These are phyloP conservation scores for Nitzschia putrida DNA, from an alignment of 108 stramenopile genomes.

Conservation along the genomic window DNA sequence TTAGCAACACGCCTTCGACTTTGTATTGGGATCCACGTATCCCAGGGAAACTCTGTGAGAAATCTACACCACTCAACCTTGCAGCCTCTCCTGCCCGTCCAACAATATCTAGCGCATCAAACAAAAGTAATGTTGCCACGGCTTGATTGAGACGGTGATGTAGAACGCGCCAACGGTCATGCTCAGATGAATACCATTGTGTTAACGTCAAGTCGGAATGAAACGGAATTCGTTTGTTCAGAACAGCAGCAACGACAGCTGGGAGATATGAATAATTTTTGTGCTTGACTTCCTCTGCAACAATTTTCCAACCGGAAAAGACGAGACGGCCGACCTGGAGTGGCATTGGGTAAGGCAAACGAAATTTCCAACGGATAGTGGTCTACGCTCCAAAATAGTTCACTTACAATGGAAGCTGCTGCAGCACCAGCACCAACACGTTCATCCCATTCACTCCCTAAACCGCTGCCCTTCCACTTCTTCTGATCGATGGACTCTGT, in stretches of 20 bases:
- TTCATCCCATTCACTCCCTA: conserved; percentile 88
- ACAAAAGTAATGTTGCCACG: conserved; percentile 61
- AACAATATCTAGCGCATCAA: conserved; percentile 86
- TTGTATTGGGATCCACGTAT: conserved; percentile 83
- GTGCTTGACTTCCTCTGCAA: conserved; percentile 87
- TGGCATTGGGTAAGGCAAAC: not conserved
- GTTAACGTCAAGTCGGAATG: conserved; percentile 79
- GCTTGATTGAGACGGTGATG: conserved; percentile 71
- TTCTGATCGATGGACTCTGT: conserved; percentile 18
- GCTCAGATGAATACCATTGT: conserved; percentile 70
- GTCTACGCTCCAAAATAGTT: not conserved
- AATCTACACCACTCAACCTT: conserved; percentile 86
- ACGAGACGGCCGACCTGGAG: conserved; percentile 72
- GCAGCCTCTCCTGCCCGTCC: conserved; percentile 92
- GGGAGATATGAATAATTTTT: conserved; percentile 84
- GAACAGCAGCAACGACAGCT: conserved; percentile 75
- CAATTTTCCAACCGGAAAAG: conserved; percentile 76
- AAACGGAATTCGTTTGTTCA: conserved; percentile 72
- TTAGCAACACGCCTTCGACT: conserved; percentile 83
- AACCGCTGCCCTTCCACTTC: conserved; percentile 72
- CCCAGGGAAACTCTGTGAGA: conserved; percentile 84
- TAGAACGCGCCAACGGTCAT: conserved; percentile 75
- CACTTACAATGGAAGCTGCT: conserved; percentile 80
- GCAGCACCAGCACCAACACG: conserved; percentile 87
- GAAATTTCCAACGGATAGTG: not conserved